Evolutionary conservation across 768 basidiomycete species (phyloP), one percentile per base, ranked within the genome.

Genomic region (Boletus insuetus): DNA sequence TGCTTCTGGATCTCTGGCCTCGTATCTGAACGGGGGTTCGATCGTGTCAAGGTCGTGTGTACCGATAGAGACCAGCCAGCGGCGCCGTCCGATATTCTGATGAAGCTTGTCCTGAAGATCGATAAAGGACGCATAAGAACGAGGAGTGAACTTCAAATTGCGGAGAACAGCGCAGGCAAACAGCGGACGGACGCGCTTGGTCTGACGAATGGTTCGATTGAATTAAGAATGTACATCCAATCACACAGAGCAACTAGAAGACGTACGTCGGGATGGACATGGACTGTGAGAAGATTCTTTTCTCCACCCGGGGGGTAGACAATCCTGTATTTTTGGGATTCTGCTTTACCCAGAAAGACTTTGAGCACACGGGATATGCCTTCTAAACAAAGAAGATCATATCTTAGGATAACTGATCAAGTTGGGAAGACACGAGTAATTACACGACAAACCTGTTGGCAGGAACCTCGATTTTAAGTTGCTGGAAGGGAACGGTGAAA

Each of bases 31-130:
- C 10, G 95, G 95, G 6, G 85, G 79, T 53, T 84, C 79, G 51
- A 99, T 74, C 4, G 90, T 92, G 71, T 98, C 94, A 46, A 99
- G 74, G 74, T 99, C 97, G 63, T 99, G 97, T 2, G 97, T 99
- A 53, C 97, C 97, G 60, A 99, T 97, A 19, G 97, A 84, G 45
- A 96, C 97, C 42, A 99, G 82, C 66, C 89, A 91, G 54, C 97
- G 79, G 60, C 89, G 79, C 54, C 97, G 80, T 66, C 92, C 94
- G 34, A 99, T 82, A 72, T 99, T 99, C 67, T 95, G 90, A 69
- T 99, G 97, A 47, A 99, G 79, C 73, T 98, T 99, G 69, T 99
- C 97, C 75, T 99, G 97, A n/a, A 99, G 77, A 68, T 98, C 97
- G 63, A 99, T 96, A 82, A 99, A 98, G 58, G 92, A 94, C 24